Base-by-base conservation (phyloP, 495 filamentous ascomycete species). In the Rhizodiscina lignyota region DNA sequence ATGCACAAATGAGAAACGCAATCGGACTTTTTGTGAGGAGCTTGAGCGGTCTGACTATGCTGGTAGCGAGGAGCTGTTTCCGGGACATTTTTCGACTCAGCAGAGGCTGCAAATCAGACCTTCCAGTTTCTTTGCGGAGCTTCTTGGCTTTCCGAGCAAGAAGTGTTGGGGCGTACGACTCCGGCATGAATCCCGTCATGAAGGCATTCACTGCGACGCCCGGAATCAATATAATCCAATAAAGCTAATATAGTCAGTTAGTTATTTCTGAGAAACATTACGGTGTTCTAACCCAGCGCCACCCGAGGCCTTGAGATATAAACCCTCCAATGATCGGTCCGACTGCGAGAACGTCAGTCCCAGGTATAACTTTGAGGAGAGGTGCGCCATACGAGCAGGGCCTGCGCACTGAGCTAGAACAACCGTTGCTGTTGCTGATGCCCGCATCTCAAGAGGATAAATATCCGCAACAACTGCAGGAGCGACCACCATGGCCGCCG, bases 401-500 rank as follows among this genome's bases (percentile, higher is more conserved):
- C 24, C 24, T 8, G 24, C 24, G 24, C 24, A 8, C 24, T 27
- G 24, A 8, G 24, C 24, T 13, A 27, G 8, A 13, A 27, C 13
- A 13, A 27, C 13, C 13, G 42, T 27, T 4, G 42, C 39, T 30
- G 33, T 46, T 11, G 47, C 43, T 15, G 38, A 37, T 3, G 38
- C 47, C 5, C 47, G 42, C 16, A 43, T 35, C 32, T 45, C 32
- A 4, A 34, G 8, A 4, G 29, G 13, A 30, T 44, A 49, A 6
- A 49, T 21, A 32, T 50, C 47, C 10, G 43, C 38, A 18, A 47
- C 42, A 12, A 47, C 37, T 18, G 41, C 46, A 5, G 33, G 16
- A 12, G 68, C 71, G 40, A 67, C 71, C 0, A 65, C 65, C 13
- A 74, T 35, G 16, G 64, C 59, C 5, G 56, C 63, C 3, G 62